Percentiles rank a stretch among this genome's conserved stretches.
These are phyloP conservation scores for Rhododendron henanense DNA, from an alignment of 148 eudicot genomes.

Conservation along the genomic window DNA sequence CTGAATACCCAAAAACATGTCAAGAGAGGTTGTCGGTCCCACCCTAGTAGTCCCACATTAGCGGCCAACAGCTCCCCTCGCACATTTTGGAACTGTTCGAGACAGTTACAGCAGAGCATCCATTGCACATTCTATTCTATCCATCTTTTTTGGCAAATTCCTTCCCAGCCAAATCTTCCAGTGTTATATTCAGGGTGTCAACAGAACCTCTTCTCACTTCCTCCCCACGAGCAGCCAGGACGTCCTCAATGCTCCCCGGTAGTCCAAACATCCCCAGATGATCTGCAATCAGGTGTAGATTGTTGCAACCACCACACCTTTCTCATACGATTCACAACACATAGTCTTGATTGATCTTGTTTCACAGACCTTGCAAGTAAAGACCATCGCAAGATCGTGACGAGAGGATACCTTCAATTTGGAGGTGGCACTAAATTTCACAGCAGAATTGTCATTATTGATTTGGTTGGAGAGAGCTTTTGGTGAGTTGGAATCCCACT, in stretches of 20 bases:
- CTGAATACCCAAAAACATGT: not conserved
- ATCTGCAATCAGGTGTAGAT: constrained; percentile 78
- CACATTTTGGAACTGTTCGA: not conserved
- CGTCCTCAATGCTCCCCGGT: constrained; percentile 70
- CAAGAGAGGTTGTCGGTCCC: not conserved
- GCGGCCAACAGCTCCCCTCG: not conserved
- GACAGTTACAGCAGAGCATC: not conserved
- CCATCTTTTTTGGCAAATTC: constrained; percentile 15
- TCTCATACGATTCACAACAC: constrained; percentile 81
- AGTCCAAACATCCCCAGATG: constrained; percentile 82
- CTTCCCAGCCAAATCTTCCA: constrained; percentile 79
- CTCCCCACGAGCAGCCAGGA: constrained; percentile 77
- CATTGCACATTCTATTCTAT: not conserved
- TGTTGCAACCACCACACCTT: constrained; percentile 86
- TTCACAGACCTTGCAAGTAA: constrained; percentile 81
- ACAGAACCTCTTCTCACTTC: constrained; percentile 53
- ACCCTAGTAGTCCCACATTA: not conserved
- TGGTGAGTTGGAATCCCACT: not conserved
- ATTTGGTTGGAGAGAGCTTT: constrained; percentile 8
- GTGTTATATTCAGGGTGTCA: constrained; percentile 69
- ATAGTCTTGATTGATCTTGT: constrained; percentile 73
- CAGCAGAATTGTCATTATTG: constrained; percentile 16
- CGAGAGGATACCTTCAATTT: constrained; percentile 62
- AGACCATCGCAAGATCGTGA: constrained; percentile 81
- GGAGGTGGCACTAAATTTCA: constrained; percentile 27